Base-by-base conservation (phyloP, 768 basidiomycete species). In the Udeniomyces megalosporus region DNA sequence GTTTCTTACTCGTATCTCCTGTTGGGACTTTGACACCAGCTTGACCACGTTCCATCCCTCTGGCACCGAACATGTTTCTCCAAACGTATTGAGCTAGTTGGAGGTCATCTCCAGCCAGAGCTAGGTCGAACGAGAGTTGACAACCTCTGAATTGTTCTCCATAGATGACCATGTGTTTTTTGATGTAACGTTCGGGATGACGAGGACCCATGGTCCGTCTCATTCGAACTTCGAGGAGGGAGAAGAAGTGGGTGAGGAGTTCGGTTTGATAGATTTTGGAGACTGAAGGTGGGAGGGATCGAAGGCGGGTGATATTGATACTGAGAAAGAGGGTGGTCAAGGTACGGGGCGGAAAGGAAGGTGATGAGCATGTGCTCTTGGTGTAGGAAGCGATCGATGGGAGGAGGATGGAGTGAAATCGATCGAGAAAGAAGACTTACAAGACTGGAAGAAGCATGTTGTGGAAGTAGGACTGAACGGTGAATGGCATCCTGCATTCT, bases 181-280 rank as follows among this genome's bases (percentile, higher is more conserved):
- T 59, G 63, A 64, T 45, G 42, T 51, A 53, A 8, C 63, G 57
- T 35, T 64, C 63, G 24, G 63, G 63, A 31, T 48, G 52, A 31
- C 28, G 48, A 8, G 51, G 49, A 32, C 63, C 63, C 24, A 64
- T 49, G 38, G 63, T 64, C 20, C 58, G 57, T 4, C 63, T 57
- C 57, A 64, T 58, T 12, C 63, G 63, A 22, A 53, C 52, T 12
- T 64, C 57, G 52, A 58, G 52, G 17, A 64, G 63, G 31, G 57
- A 60, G 45, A 64, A 64, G 48, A 64, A 51, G 57, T 64, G 63
- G n/a, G 57, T 45, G 50, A 60, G 57, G 42, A 64, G 34, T 45
- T 64, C 63, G n/a, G 50, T 51, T 26, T 64, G 50, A 32, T 64
- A 63, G 8, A 17, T 5, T 38, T 49, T 51, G 24, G 62, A 34